Conservation (phyloP, 768 basidiomycete species). For the Asterophora lycoperdoides region DNA sequence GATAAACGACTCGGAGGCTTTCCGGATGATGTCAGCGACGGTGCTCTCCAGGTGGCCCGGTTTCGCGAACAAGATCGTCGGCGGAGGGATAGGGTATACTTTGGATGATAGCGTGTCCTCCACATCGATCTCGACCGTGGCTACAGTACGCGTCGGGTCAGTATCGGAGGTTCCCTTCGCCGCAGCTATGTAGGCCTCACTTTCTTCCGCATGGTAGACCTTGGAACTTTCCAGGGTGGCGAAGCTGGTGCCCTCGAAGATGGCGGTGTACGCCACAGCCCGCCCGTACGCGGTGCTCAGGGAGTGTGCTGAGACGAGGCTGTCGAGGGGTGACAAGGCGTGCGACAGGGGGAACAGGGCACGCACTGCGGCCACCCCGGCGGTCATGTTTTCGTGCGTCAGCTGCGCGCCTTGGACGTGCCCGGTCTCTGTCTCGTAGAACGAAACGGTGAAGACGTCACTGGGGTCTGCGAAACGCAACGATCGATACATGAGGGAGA, state of each 20-base stretch:
- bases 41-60: conserved; percentile 58
- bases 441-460: conserved; percentile 67
- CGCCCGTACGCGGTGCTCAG: conserved; percentile 77
- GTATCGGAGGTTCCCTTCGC: neutral
- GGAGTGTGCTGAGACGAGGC: conserved; percentile 69
- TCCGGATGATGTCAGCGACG: conserved; percentile 46
- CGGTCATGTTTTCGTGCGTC: conserved; percentile 83
- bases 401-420: conserved; percentile 59
- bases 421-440: conserved; percentile 51
- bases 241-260: conserved; percentile 72
- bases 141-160: conserved; percentile 14
- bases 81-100: conserved; percentile 59
- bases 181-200: conserved; percentile 25
- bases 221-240: conserved; percentile 58
- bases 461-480: conserved; percentile 39
- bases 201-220: conserved; percentile 41
- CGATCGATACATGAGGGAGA: neutral
- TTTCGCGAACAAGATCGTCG: conserved; percentile 74
- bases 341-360: conserved; percentile 72
- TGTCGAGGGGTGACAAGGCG: conserved; percentile 66
- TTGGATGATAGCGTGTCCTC: conserved; percentile 45
- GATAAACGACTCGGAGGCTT: conserved; percentile 50
- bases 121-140: conserved; percentile 28
- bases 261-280: conserved; percentile 72
- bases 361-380: conserved; percentile 79